Evolutionary conservation across 2,329 filamentous ascomycete genomes (phyloP).

Genomic region (Cladosporium oxysporum): DNA sequence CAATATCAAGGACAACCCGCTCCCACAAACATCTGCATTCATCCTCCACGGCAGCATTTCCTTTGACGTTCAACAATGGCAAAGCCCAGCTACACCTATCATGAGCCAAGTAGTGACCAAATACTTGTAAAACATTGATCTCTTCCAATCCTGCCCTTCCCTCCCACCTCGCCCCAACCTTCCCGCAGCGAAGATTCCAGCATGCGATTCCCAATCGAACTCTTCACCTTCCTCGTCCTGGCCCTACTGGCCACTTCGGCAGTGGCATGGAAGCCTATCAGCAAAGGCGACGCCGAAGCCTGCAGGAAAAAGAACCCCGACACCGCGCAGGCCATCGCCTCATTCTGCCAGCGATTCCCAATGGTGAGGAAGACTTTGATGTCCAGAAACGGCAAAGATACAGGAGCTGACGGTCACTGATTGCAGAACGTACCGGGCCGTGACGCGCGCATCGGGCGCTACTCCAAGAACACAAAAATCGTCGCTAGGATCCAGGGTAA

Average conservation of each 20-base stretch:
- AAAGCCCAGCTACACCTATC: background rate
- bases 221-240: background rate
- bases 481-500: background rate
- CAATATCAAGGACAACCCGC: background rate
- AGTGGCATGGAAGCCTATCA: background rate
- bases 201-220: background rate
- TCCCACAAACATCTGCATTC: constrained; percentile 1
- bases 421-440: background rate
- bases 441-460: background rate
- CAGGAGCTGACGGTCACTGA: background rate
- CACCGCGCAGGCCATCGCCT: background rate
- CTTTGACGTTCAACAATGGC: constrained; percentile 4
- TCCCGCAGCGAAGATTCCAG: background rate
- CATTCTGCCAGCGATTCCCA: constrained; percentile 2
- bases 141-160: background rate
- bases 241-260: background rate
- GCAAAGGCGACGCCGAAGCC: background rate
- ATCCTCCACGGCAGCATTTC: background rate
- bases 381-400: background rate
- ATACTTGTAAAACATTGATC: background rate
- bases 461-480: background rate
- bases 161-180: background rate
- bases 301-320: constrained; percentile 2
- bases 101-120: background rate
- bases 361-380: background rate